Base-by-base conservation (phyloP, 768 basidiomycete species). In the Rhizopogon roseolus region DNA sequence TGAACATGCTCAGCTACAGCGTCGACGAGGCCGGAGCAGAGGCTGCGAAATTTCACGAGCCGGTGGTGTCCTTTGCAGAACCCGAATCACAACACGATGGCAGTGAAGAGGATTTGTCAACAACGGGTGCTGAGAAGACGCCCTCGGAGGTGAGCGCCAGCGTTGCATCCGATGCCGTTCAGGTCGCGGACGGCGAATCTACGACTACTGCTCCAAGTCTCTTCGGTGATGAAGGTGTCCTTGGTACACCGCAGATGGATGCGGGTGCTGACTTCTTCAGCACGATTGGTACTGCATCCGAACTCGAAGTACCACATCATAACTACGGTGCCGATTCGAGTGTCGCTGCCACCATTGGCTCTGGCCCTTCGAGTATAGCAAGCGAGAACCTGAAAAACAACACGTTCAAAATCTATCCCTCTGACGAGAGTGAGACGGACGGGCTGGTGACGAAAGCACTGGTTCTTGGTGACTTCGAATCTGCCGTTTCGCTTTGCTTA, bases 301-400 rank as follows among this genome's bases (percentile, higher is more conserved):
- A 75, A 13, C 76, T 91, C 50, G 68, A 76, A 32, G 79, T 94
- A 5, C 93, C 93, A 0, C 93, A 93, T 59, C 84, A 79, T 46
- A 89, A 85, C 60, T 88, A 91, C 54, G 81, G 80, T 4, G 68
- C 87, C 32, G 93, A 93, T 63, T 95, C 94, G 0, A 93, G 91
- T 2, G 93, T 95, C 13, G 96, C 95, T 17, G 96, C 96, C 0
- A 99, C 96, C 0, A 79, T 91, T 27, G 96, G 96, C n/a, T 94
- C 92, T 2, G 78, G 92, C 2, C 85, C 93, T 2, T 91, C 92
- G 0, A 93, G 91, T 6, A 79, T 89, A 36, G 81, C 84, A 0
- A 88, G 86, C 0, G 89, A 91, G 58, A 76, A 71, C 2, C 68
- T 86, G 64, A 93, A 89, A 72, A 84, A 75, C 58, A 88, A 86